phyloP scores from a whole-genome alignment of 176 grass and related monocot species.

The bread wheat (Triticum aestivum) region DNA sequence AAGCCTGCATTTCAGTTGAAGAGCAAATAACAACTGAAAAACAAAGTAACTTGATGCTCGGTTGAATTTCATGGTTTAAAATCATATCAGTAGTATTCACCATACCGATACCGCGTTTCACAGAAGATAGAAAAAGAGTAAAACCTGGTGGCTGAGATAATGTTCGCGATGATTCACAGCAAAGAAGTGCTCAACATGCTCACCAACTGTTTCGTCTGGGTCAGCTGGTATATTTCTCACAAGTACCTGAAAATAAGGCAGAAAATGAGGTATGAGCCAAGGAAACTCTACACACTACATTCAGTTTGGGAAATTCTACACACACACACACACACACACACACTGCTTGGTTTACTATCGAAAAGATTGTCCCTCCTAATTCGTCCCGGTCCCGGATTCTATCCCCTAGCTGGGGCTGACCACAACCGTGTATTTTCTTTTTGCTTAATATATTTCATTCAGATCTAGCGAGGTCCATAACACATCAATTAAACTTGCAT shows the following conservation, averaged over 20 bases:
- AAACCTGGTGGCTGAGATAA: constrained; percentile 92
- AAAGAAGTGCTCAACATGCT: constrained; percentile 99
- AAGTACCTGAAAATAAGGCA: constrained; percentile 60
- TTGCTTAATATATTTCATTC: neutral
- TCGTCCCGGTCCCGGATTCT: too few relatives aligned
- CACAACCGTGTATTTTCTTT: too few relatives aligned
- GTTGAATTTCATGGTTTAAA: neutral
- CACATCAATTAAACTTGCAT: neutral
- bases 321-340: neutral
- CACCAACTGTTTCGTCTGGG: constrained; percentile 89
- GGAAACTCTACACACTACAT: neutral
- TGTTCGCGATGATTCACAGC: constrained; percentile 91
- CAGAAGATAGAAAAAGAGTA: constrained; percentile 5
- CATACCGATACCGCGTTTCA: neutral
- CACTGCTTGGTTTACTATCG: neutral
- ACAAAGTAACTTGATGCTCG: neutral
- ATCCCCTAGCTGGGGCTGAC: too few relatives aligned
- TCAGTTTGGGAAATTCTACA: neutral
- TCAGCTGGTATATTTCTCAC: constrained; percentile 92
- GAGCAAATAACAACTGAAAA: constrained; percentile 5
- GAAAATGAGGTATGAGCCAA: neutral
- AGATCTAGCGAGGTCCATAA: neutral
- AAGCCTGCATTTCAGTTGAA: neutral
- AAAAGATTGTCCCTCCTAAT: neutral
- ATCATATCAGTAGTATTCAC: neutral